Percentiles rank a stretch among this genome's conserved stretches.
These are phyloP conservation scores for Nicotiana sylvestris DNA, from an alignment of 257 asterid species.

Conservation along the genomic window DNA sequence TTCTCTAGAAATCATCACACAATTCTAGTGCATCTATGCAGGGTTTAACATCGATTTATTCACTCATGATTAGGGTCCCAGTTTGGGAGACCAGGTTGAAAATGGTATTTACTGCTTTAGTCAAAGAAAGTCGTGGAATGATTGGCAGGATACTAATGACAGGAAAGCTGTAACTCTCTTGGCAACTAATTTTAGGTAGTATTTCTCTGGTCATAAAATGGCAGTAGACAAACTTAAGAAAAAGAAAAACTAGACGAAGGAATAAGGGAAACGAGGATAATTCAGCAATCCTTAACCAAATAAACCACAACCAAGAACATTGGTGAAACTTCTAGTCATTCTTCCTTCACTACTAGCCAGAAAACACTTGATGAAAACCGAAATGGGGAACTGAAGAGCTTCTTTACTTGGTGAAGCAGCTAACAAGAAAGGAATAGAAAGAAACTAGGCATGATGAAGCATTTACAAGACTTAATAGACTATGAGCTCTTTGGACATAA, in stretches of 20 bases:
- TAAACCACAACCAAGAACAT: conserved; percentile 6
- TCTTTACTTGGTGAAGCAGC: background rate
- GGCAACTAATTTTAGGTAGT: background rate
- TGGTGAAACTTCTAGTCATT: conserved; percentile 3
- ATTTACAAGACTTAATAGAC: no score
- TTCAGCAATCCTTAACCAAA: background rate
- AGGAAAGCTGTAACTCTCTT: background rate
- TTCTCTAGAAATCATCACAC: background rate
- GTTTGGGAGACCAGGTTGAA: background rate
- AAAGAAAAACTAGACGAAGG: background rate
- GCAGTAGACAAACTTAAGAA: background rate
- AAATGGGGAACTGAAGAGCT: background rate
- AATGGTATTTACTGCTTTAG: background rate
- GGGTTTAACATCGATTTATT: background rate
- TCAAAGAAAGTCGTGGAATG: background rate
- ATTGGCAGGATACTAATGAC: background rate
- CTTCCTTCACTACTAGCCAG: background rate
- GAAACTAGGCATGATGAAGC: background rate
- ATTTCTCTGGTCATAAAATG: conserved; percentile 4
- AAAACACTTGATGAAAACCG: background rate
- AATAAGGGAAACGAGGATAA: conserved; percentile 3
- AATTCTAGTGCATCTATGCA: background rate
- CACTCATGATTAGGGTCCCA: background rate
- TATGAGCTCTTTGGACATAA: no score
- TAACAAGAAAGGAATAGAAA: background rate